A percentile compares a stretch with the other conserved stretches of the same genome.
Conservation (phyloP, 2,329 filamentous ascomycete species). For the Alternaria arborescens region DNA sequence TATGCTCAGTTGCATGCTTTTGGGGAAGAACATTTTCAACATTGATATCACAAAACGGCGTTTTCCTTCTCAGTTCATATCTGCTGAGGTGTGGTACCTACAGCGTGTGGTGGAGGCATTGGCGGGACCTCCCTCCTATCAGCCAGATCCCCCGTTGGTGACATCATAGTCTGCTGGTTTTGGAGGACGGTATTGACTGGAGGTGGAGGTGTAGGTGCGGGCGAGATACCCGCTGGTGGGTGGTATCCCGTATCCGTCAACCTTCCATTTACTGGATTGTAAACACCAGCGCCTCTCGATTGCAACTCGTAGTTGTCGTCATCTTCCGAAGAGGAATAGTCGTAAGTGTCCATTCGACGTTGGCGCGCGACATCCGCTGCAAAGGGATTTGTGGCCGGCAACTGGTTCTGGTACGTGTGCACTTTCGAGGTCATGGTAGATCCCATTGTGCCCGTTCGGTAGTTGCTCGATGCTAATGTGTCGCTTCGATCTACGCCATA, state of each 20-base stretch:
- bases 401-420: slow-evolving; percentile 43
- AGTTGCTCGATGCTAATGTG: slow-evolving; percentile 41
- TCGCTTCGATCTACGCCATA: slow-evolving; percentile 44
- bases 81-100: slow-evolving; percentile 40
- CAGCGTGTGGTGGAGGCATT: slow-evolving; percentile 41
- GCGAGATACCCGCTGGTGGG: slow-evolving; percentile 38
- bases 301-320: slow-evolving; percentile 50
- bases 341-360: slow-evolving; percentile 46
- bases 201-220: slow-evolving; percentile 46
- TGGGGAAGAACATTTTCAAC: background rate
- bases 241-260: slow-evolving; percentile 50
- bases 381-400: slow-evolving; percentile 47
- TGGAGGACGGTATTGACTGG: slow-evolving; percentile 23
- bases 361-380: slow-evolving; percentile 32
- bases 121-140: slow-evolving; percentile 37
- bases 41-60: background rate
- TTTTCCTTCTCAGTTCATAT: slow-evolving; percentile 22
- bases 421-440: slow-evolving; percentile 44
- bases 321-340: slow-evolving; percentile 52
- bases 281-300: slow-evolving; percentile 29
- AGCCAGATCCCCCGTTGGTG: slow-evolving; percentile 40
- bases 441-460: slow-evolving; percentile 33
- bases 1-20: background rate
- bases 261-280: slow-evolving; percentile 45
- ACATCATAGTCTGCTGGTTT: slow-evolving; percentile 21